These are phyloP conservation scores for Dothideomycetes sp. DNA, from an alignment of 2,329 filamentous ascomycete species.

Conservation along the genomic window DNA sequence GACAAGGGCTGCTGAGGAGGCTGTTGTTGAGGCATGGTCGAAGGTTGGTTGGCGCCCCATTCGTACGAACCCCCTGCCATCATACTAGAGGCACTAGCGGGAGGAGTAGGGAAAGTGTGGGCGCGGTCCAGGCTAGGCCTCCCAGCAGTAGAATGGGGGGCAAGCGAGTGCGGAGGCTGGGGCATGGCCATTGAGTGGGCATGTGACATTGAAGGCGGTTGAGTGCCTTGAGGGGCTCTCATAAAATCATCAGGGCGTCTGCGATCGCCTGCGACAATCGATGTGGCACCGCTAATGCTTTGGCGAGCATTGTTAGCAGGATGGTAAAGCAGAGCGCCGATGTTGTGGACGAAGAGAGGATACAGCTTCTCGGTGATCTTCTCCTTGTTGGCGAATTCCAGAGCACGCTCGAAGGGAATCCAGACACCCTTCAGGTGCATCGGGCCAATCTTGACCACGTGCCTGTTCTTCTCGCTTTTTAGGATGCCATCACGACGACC, in stretches of 20 bases:
- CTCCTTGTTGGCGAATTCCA: constrained; percentile 98
- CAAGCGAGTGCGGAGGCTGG: constrained; percentile 58
- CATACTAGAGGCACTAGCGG: constrained; percentile 83
- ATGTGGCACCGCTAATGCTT: constrained; percentile 43
- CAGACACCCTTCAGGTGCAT: constrained; percentile 99
- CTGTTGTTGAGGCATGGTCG: constrained; percentile 23
- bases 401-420: constrained; percentile 95
- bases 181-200: constrained; percentile 60
- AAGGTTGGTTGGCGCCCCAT: constrained; percentile 47
- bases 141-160: constrained; percentile 45
- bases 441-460: constrained; percentile 96
- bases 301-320: constrained; percentile 70
- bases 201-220: constrained; percentile 63
- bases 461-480: constrained; percentile 93
- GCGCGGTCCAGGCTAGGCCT: constrained; percentile 74
- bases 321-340: constrained; percentile 86
- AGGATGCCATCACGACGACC: constrained; percentile 90
- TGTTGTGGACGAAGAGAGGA: constrained; percentile 95
- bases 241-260: constrained; percentile 56
- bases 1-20: constrained; percentile 64
- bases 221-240: constrained; percentile 49
- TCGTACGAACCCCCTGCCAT: constrained; percentile 73
- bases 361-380: constrained; percentile 96
- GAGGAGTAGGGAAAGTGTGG: constrained; percentile 89
- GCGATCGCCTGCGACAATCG: constrained; percentile 71